Conservation (phyloP, 305 asterid genomes). For the Petunia hybrid region DNA sequence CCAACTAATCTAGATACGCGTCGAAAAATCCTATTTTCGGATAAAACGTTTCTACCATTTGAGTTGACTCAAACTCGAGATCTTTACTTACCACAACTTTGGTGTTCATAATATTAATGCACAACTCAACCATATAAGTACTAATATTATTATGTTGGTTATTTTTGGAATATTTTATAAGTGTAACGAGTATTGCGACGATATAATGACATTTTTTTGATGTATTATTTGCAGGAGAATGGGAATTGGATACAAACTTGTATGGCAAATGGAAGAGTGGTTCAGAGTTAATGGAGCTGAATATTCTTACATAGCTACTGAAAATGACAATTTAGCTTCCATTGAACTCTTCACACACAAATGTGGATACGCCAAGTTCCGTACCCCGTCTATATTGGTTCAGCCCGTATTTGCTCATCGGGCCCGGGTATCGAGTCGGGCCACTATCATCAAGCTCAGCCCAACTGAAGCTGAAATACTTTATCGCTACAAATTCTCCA, state of each 20-base stretch:
- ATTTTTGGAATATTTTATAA: not conserved
- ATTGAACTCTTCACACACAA: slow-evolving; percentile 73
- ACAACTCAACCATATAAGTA: not conserved
- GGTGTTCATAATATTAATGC: no score
- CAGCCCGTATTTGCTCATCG: slow-evolving; percentile 91
- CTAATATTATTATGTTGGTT: not conserved
- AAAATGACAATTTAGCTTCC: slow-evolving; percentile 81
- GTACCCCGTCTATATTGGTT: slow-evolving; percentile 77
- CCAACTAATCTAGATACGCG: no score
- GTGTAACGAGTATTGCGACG: not conserved
- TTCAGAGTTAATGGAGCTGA: slow-evolving; percentile 80
- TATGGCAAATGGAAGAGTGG: slow-evolving; percentile 70
- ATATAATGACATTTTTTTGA: not conserved
- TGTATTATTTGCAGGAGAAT: slow-evolving; percentile 59
- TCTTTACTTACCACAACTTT: no score
- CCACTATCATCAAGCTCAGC: slow-evolving; percentile 54
- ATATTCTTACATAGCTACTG: slow-evolving; percentile 90
- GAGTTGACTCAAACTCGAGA: no score
- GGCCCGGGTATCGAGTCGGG: slow-evolving; percentile 40
- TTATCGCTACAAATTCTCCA: slow-evolving; percentile 70
- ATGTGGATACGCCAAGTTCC: slow-evolving; percentile 85
- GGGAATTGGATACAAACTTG: slow-evolving; percentile 84
- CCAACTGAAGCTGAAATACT: slow-evolving; percentile 66
- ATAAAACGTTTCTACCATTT: no score
- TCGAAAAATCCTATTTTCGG: no score